Base-by-base conservation (phyloP, 2,329 filamentous ascomycete species). In the Beauveria bassiana region DNA sequence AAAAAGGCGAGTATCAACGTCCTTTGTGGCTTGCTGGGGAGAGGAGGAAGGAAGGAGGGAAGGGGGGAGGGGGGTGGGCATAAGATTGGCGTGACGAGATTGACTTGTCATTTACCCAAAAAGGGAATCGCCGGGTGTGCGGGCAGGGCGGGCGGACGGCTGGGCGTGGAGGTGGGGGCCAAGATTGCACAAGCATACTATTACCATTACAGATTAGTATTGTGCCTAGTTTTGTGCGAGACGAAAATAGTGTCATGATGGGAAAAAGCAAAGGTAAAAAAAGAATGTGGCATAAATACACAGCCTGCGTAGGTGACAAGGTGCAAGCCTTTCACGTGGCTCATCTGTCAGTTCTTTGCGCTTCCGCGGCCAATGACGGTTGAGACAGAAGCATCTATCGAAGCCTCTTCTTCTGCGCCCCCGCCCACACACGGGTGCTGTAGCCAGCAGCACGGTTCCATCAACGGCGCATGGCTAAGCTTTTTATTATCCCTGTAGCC, bases 231-330 rank as follows among this genome's bases (percentile, higher is more conserved):
- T 31, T 31, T 31, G 31, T 31, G 9, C 31, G 31, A 31, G 31
- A 31, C 31, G 9, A 31, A 31, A 31, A 20, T 12, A 24, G 31
- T 43, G 28, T 54, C 40, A 49, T 49, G 49, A 50, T 58, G 49
- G 43, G 31, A 31, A 31, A 31, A 31, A 31, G 31, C 28, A 28
- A 31, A 31, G 10, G 9, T 31, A 31, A 12, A 31, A 31, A 31
- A 49, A 40, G 43, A 54, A 9, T 56, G 45, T 50, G 55, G 55
- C 55, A 58, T 58, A 58, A 50, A 58, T 58, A 58, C 55, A 31
- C 31, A 31, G 31, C 31, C 31, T 12, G 20, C 20, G 20, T 22
- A 31, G 31, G 31, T 31, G 31, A 31, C 31, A 31, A 12, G 16
- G 16, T 24, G 54, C 7, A 14, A 9, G 22, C 38, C 38, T 10